These are phyloP conservation scores for Daldinia childiae DNA, from an alignment of 495 filamentous ascomycete species.

Conservation along the genomic window DNA sequence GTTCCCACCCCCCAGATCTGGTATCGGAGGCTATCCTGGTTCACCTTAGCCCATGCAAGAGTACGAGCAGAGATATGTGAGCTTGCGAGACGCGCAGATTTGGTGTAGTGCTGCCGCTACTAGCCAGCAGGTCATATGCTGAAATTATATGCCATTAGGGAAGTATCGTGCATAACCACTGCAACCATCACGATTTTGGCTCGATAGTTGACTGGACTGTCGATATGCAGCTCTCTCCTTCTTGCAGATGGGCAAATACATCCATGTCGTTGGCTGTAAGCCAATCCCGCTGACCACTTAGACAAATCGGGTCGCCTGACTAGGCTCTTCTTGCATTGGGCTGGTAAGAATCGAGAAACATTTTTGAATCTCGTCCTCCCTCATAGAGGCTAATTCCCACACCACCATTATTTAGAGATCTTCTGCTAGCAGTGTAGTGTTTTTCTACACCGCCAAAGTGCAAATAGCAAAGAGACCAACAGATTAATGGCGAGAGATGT, in stretches of 20 bases:
- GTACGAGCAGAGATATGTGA: slow-evolving; percentile 35
- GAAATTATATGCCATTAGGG: slow-evolving; percentile 42
- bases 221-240: slow-evolving; percentile 45
- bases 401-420: slow-evolving; percentile 31
- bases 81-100: slow-evolving; percentile 37
- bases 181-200: slow-evolving; percentile 49
- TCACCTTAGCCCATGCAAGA: slow-evolving; percentile 41
- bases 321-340: slow-evolving; percentile 45
- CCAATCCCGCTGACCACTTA: slow-evolving; percentile 49
- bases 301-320: slow-evolving; percentile 50
- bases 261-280: slow-evolving; percentile 43
- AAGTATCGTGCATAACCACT: slow-evolving; percentile 46
- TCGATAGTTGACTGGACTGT: slow-evolving; percentile 45
- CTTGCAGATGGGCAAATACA: slow-evolving; percentile 47
- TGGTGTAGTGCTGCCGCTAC: slow-evolving; percentile 33
- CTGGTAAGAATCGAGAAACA: slow-evolving; percentile 45
- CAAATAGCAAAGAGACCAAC: slow-evolving; percentile 22
- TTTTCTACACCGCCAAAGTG: slow-evolving; percentile 38
- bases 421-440: slow-evolving; percentile 8
- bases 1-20: slow-evolving; percentile 36
- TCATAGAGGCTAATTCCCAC: slow-evolving; percentile 39
- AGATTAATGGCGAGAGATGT: slow-evolving; percentile 7
- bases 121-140: slow-evolving; percentile 48
- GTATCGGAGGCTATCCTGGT: slow-evolving; percentile 41
- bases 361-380: slow-evolving; percentile 33